These are phyloP conservation scores for Cystobasidium onofrii DNA, from an alignment of 768 basidiomycete genomes.

Conservation along the genomic window DNA sequence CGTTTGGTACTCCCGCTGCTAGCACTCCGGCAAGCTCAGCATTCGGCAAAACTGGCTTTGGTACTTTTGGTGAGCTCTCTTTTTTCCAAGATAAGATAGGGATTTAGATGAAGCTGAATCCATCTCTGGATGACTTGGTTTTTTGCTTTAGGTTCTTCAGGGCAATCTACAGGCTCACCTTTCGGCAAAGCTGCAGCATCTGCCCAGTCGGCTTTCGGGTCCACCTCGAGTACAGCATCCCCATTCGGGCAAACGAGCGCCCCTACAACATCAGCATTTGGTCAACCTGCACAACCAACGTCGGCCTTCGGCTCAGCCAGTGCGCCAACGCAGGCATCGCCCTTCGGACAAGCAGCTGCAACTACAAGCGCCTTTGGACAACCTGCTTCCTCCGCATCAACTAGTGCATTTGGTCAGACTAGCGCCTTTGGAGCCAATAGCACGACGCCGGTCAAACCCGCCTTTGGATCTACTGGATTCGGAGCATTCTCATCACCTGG, in stretches of 20 bases:
- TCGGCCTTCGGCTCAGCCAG: not conserved
- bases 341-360: constrained; percentile 10
- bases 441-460: constrained; percentile 3
- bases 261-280: constrained; percentile 4
- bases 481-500: not conserved
- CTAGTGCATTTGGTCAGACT: constrained; percentile 26
- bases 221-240: not conserved
- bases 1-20: constrained; percentile 9
- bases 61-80: not conserved
- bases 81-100: too few relatives aligned
- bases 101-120: too few relatives aligned
- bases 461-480: not conserved
- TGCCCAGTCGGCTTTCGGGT: not conserved
- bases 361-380: constrained; percentile 26
- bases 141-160: not conserved
- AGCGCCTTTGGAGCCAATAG: not conserved
- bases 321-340: not conserved
- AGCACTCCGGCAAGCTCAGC: not conserved
- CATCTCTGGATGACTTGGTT: too few relatives aligned
- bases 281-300: not conserved
- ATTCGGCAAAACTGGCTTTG: constrained; percentile 14
- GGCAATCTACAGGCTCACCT: not conserved
- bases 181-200: not conserved
- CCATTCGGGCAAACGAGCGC: not conserved
- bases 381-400: not conserved